Evolutionary conservation across 768 basidiomycete genomes (phyloP), one percentile per base, ranked within the genome.

Genomic region (Neoboletus magnificus): DNA sequence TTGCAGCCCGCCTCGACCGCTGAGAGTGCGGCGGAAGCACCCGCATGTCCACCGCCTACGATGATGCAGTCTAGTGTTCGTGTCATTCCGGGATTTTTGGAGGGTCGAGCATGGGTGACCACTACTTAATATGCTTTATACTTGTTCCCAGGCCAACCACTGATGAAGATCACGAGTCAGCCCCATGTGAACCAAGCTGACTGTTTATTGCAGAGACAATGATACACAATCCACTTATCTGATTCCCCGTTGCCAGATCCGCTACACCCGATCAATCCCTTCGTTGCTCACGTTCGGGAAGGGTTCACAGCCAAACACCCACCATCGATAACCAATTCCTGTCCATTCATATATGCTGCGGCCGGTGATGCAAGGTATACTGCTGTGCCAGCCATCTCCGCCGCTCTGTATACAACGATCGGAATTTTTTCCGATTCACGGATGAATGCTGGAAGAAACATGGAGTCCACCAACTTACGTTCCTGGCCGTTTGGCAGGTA

Each of bases 301-400:
- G 90, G 90, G 65, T 92, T 93, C 39, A 90, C 87, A 15, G 86
- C 79, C 1, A 82, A 51, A 66, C 81, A 89, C 1, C 89, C 87
- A 29, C 91, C 90, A 62, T 93, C 90, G 35, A 91, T 79, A 18
- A 84, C 73, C 41, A 93, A 78, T 66, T 91, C 87, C 65, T 91
- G 89, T 13, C 90, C 90, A 58, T 87, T 87, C 58, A 80, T 82
- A 66, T 89, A 92, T 29, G 77, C 82, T 33, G 87, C 89, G 3
- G 88, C 86, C 11, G 75, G 80, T 11, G 89, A 89, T 8, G 81
- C 86, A 6, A 93, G 79, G 67, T 89, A 91, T 6, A 92, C 78
- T 0, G 75, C 89, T 10, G 89, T 88, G 9, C 86, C 90, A 10
- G 87, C 89, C 73, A 91, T 84, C 65, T 92, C 91, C 56, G 80